phyloP scores from a whole-genome alignment of 768 basidiomycete species.

The Termitomyces sp. region DNA sequence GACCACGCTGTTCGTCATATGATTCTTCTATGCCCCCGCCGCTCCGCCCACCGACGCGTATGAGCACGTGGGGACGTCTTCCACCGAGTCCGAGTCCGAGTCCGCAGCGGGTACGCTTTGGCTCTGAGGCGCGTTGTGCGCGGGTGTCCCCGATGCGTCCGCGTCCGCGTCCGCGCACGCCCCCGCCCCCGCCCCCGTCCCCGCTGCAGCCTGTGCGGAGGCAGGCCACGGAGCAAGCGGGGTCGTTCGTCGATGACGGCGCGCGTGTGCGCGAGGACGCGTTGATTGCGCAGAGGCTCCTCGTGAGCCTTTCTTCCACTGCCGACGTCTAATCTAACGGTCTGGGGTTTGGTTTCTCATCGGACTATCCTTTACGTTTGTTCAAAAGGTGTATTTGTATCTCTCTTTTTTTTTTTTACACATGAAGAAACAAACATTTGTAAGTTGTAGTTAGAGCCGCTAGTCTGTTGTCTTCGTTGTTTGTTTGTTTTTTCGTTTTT shows the following conservation, averaged over 20 bases:
- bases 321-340: too few relatives aligned
- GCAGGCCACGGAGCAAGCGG: neutral
- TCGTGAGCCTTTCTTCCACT: slow-evolving; percentile 3
- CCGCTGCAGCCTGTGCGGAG: too few relatives aligned
- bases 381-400: too few relatives aligned
- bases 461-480: too few relatives aligned
- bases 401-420: too few relatives aligned
- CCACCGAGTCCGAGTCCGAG: neutral
- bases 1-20: neutral
- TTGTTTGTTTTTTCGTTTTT: too few relatives aligned
- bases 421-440: too few relatives aligned
- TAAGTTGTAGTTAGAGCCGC: too few relatives aligned
- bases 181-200: neutral
- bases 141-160: too few relatives aligned
- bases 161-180: neutral
- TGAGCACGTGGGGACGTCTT: slow-evolving; percentile 1
- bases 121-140: neutral
- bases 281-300: slow-evolving; percentile 9
- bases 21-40: neutral
- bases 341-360: too few relatives aligned
- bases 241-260: too few relatives aligned
- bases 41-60: neutral
- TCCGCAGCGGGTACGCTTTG: neutral
- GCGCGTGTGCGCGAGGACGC: slow-evolving; percentile 1
- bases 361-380: too few relatives aligned